These are phyloP conservation scores for Xylaria sp. DNA, from an alignment of 2,329 filamentous ascomycete species.

Conservation along the genomic window DNA sequence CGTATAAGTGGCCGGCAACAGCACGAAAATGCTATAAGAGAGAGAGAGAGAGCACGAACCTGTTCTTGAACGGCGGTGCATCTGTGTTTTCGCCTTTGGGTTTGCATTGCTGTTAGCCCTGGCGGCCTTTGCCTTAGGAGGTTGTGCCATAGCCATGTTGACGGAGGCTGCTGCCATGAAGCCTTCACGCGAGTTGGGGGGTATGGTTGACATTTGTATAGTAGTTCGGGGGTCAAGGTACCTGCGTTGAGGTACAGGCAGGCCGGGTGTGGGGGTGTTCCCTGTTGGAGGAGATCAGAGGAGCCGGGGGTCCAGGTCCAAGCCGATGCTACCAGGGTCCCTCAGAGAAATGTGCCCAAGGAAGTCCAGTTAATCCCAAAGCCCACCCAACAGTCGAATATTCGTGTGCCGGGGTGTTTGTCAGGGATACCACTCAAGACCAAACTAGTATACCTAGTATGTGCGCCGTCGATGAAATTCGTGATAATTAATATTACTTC, in stretches of 20 bases:
- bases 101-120: slow-evolving; percentile 64
- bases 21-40: slow-evolving; percentile 34
- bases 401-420: slow-evolving; percentile 44
- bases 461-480: slow-evolving; percentile 38
- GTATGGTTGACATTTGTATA: slow-evolving; percentile 55
- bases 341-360: slow-evolving; percentile 48
- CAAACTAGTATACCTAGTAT: slow-evolving; percentile 37
- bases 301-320: slow-evolving; percentile 52
- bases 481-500: slow-evolving; percentile 56
- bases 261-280: slow-evolving; percentile 47
- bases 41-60: slow-evolving; percentile 70
- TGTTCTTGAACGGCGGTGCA: slow-evolving; percentile 94
- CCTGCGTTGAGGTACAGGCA: slow-evolving; percentile 55
- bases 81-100: slow-evolving; percentile 79
- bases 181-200: slow-evolving; percentile 68
- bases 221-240: slow-evolving; percentile 50
- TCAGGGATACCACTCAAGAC: slow-evolving; percentile 43
- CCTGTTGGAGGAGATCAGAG: slow-evolving; percentile 50
- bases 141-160: slow-evolving; percentile 72
- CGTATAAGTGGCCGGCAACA: slow-evolving; percentile 22
- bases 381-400: slow-evolving; percentile 46
- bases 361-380: slow-evolving; percentile 50
- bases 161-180: slow-evolving; percentile 62
- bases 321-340: slow-evolving; percentile 50
- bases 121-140: slow-evolving; percentile 67